Conservation (phyloP, 1,284 basidiomycete genomes). For the Abortiporus biennis region DNA sequence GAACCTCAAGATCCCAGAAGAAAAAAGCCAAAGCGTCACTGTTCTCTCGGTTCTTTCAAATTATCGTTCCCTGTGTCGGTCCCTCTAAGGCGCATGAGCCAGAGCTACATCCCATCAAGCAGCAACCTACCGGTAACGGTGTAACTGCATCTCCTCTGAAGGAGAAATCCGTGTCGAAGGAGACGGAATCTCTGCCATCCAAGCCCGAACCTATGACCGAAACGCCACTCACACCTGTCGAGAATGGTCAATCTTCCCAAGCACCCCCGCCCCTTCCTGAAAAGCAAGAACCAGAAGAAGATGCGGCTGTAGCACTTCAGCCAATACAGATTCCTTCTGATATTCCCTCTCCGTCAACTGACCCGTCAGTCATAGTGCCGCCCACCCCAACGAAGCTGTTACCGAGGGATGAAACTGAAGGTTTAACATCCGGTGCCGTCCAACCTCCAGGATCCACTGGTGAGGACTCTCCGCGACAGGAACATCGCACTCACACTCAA, state of each 20-base stretch:
- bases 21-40: constrained; percentile 35
- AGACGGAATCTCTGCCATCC: constrained; percentile 21
- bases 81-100: constrained; percentile 32
- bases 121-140: constrained; percentile 6
- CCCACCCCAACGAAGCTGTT: constrained; percentile 45
- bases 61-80: constrained; percentile 44
- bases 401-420: constrained; percentile 51
- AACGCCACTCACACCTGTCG: constrained; percentile 7
- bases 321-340: constrained; percentile 17
- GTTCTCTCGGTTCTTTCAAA: constrained; percentile 39
- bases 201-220: constrained; percentile 13
- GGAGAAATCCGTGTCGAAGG: constrained; percentile 26
- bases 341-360: constrained; percentile 19
- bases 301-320: constrained; percentile 12
- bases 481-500: constrained; percentile 27
- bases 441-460: constrained; percentile 67
- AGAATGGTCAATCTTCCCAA: constrained; percentile 7
- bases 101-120: constrained; percentile 18
- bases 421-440: constrained; percentile 63
- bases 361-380: constrained; percentile 39
- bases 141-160: constrained; percentile 17
- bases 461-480: constrained; percentile 23
- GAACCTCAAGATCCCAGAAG: constrained; percentile 18
- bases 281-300: constrained; percentile 11
- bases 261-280: constrained; percentile 17